These are phyloP conservation scores for Pseudogymnoascus sp. DNA, from an alignment of 2,329 filamentous ascomycete species.

Conservation along the genomic window DNA sequence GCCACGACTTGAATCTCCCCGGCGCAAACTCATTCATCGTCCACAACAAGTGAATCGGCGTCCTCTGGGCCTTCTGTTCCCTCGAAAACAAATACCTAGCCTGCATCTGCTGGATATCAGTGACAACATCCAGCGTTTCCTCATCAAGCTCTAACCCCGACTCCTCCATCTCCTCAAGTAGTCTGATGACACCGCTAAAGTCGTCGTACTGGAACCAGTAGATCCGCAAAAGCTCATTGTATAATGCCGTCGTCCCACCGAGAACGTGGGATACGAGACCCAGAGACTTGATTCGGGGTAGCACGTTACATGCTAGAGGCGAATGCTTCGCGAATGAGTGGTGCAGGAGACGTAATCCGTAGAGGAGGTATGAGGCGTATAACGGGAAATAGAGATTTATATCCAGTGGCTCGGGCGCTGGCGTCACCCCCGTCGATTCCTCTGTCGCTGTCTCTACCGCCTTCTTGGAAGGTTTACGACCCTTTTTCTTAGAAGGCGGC, in stretches of 20 bases:
- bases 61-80: conserved; percentile 15
- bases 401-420: conserved; percentile 1
- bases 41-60: conserved; percentile 20
- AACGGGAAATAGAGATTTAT: conserved; percentile 50
- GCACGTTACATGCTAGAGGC: conserved; percentile 47
- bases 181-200: conserved; percentile 19
- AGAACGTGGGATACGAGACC: conserved; percentile 64
- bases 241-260: conserved; percentile 60
- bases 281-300: conserved; percentile 59
- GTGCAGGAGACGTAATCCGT: conserved; percentile 48
- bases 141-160: conserved; percentile 24
- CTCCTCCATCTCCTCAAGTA: conserved; percentile 26
- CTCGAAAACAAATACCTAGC: conserved; percentile 10
- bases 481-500: conserved; percentile 10
- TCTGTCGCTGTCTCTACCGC: neutral
- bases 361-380: conserved; percentile 53
- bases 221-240: conserved; percentile 55
- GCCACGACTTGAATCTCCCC: conserved; percentile 19
- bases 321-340: conserved; percentile 49
- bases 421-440: conserved; percentile 11
- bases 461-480: neutral
- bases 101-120: conserved; percentile 18
- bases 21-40: conserved; percentile 23
- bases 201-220: conserved; percentile 55
- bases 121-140: conserved; percentile 23